These are phyloP conservation scores for Exobasidium rhododendri DNA, from an alignment of 1,284 basidiomycete species.

Conservation along the genomic window DNA sequence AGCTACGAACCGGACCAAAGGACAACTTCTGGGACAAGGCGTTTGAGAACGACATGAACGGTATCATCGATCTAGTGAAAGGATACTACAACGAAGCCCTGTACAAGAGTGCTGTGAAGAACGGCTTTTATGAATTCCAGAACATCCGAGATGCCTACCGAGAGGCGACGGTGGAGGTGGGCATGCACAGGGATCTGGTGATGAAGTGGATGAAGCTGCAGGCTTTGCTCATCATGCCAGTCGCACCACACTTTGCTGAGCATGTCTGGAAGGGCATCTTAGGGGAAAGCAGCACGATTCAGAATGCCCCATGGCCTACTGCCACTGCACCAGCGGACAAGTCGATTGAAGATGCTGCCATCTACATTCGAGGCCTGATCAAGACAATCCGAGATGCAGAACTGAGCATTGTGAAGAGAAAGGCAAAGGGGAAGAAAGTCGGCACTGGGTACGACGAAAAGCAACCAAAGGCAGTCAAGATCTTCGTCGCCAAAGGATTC, in stretches of 20 bases:
- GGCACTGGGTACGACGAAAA: slow-evolving; percentile 41
- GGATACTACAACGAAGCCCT: slow-evolving; percentile 65
- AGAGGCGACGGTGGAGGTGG: slow-evolving; percentile 73
- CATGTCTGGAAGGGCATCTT: slow-evolving; percentile 75
- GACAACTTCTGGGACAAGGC: slow-evolving; percentile 65
- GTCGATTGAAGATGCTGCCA: slow-evolving; percentile 60
- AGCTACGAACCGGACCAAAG: slow-evolving; percentile 63
- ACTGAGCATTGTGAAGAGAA: slow-evolving; percentile 56
- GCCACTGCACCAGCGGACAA: slow-evolving; percentile 61
- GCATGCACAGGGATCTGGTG: slow-evolving; percentile 78
- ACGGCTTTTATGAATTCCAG: slow-evolving; percentile 94
- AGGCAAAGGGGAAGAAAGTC: slow-evolving; percentile 40
- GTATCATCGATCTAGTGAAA: slow-evolving; percentile 75
- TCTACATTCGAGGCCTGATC: slow-evolving; percentile 78
- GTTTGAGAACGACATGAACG: slow-evolving; percentile 88
- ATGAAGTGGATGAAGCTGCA: slow-evolving; percentile 78
- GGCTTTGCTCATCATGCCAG: slow-evolving; percentile 76
- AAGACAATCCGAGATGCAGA: slow-evolving; percentile 91
- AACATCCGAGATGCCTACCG: slow-evolving; percentile 92
- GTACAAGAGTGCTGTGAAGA: slow-evolving; percentile 94
- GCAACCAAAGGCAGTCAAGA: slow-evolving; percentile 70
- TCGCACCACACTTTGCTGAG: slow-evolving; percentile 93
- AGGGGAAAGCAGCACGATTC: slow-evolving; percentile 75
- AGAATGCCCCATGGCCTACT: slow-evolving; percentile 74
- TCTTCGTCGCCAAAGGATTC: slow-evolving; percentile 87